Conservation (phyloP, 352 stramenopile species). For the Globisporangium camurandrum region DNA sequence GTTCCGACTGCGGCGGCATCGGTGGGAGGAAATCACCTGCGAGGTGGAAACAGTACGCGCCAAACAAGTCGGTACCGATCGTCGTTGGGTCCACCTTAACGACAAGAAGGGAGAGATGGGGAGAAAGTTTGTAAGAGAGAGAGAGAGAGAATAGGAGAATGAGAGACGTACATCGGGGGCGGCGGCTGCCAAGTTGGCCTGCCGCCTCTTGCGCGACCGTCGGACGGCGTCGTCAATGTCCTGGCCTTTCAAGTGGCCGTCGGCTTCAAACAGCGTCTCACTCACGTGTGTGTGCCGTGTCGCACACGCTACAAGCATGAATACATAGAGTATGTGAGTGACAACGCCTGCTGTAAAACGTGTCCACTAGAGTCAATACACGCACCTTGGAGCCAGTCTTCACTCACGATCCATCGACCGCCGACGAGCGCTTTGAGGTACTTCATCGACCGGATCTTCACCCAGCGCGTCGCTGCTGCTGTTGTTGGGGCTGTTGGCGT, state of each 20-base stretch:
- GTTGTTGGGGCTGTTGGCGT: too few relatives aligned
- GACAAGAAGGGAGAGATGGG: not conserved
- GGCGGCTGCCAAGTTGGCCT: slow-evolving; percentile 27
- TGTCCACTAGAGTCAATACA: not conserved
- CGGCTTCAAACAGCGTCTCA: slow-evolving; percentile 46
- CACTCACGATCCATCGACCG: slow-evolving; percentile 79
- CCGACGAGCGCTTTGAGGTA: slow-evolving; percentile 77
- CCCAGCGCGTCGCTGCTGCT: slow-evolving; percentile 36
- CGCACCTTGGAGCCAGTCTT: slow-evolving; percentile 69
- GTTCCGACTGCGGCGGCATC: slow-evolving; percentile 57
- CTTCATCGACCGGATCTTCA: slow-evolving; percentile 82
- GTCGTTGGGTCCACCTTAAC: slow-evolving; percentile 17
- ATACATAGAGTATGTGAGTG: slow-evolving; percentile 2
- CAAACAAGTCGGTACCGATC: slow-evolving; percentile 69
- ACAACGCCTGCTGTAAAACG: not conserved
- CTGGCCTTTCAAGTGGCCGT: slow-evolving; percentile 51
- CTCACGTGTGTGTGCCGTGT: slow-evolving; percentile 24
- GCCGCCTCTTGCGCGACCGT: slow-evolving; percentile 28
- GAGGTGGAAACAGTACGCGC: slow-evolving; percentile 58
- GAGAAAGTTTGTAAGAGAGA: not conserved
- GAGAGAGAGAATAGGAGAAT: not conserved
- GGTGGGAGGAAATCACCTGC: slow-evolving; percentile 70
- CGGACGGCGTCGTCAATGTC: slow-evolving; percentile 44
- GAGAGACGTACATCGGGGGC: slow-evolving; percentile 4
- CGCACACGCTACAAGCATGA: slow-evolving; percentile 25